Evolutionary conservation across 441 rosid species (phyloP), one percentile per base, ranked within the genome.

Genomic region (Macaranga tanarius): DNA sequence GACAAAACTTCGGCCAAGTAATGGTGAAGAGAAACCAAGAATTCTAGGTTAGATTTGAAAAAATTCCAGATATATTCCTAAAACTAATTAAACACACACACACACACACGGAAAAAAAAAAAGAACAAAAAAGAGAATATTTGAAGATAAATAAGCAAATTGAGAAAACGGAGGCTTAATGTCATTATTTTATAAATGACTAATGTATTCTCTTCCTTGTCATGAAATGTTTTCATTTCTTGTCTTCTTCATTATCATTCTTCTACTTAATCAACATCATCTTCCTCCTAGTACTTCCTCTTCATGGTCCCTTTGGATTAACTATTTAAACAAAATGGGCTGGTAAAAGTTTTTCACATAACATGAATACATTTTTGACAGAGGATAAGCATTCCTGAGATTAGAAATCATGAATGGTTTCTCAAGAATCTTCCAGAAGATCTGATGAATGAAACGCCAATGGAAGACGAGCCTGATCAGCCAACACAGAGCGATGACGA

Each of bases 371-470:
- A 1, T 67, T 54, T 73, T 71, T 75, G 75, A 80, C 88, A 95
- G 99, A 86, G 99, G 82, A 93, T 95, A 83, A 84, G 89, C 34
- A 91, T 95, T 70, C 89, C 92, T 1, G 97, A 92, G 78, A 90
- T 96, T 70, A 81, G 85, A 76, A 92, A 86, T 75, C 97, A 93
- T 7, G 94, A 90, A 55, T 96, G 98, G 99, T 96, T 96, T 76
- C 82, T 90, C 22, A 96, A 89, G 89, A 92, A 96, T 81, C 90
- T 96, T 44, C 97, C 97, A 4, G 86, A 86, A 23, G 98, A 92
- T 84, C 89, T 96, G 20, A 79, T 90, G 92, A 88, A 85, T 16
- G 96, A 90, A 44, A 89, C 62, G 67, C 26, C 82, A 9, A 81
- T 70, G 76, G 84, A 73, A 81, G 77, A 95, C 74, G 99, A 92